Base-by-base conservation (phyloP, 2,329 filamentous ascomycete species). In the Aspergillus aculeatinus region DNA sequence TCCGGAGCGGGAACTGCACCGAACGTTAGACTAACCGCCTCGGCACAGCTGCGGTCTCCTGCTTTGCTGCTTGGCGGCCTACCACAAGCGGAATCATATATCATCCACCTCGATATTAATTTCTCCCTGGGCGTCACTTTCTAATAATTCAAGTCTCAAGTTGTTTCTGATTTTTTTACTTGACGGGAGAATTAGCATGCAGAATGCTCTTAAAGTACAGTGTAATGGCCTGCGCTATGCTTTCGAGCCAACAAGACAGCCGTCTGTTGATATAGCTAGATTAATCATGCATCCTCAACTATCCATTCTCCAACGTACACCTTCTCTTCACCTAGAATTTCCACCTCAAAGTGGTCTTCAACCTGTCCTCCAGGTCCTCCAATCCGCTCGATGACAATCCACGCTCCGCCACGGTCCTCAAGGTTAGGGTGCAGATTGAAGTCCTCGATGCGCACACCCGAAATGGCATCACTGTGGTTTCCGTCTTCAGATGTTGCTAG, bases 331-430 rank as follows among this genome's bases (percentile, higher is more conserved):
- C 72, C 72, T 57, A 80, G 67, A 19, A 77, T 75, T 60, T 80
- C 78, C 4, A 81, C 74, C 57, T 78, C 72, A 54, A 79, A 70
- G 55, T 75, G 72, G 58, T 79, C 77, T 57, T 77, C 73, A 11
- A 78, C 74, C 59, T 79, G 76, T 83, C 86, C 81, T 5, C 77
- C 77, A 49, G 80, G 80, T 11, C 83, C 84, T n/a, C 87, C 89
- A 68, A 94, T 83, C 65, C 89, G 84, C 76, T 97, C 92, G 48
- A 97, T 79, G 5, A 96, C 88, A 56, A 97, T 80, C 89, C 90
- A 96, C 59, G 92, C 74, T 19, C 87, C 87, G 21, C 84, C 83
- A 10, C 76, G 76, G 31, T 76, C 76, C 59, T 81, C 78, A 64
- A 83, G 76, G n/a, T 79, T 82, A 0, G 91, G 89, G 49, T 87